Conservation (phyloP, 2,329 filamentous ascomycete genomes). For the Arachnomyces sp. region DNA sequence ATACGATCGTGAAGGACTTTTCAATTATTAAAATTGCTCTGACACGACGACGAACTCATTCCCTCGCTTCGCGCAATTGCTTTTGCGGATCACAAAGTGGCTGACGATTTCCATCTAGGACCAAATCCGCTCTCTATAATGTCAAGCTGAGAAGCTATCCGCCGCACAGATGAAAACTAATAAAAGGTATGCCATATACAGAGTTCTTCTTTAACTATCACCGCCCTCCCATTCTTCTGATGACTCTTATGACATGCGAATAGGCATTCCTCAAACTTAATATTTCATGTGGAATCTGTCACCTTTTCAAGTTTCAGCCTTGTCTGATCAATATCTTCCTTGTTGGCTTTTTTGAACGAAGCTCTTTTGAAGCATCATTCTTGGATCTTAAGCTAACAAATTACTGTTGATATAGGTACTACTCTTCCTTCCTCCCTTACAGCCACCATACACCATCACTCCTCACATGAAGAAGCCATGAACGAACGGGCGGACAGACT, state of each 20-base stretch:
- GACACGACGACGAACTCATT: constrained; percentile 24
- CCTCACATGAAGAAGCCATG: constrained; percentile 52
- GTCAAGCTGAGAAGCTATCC: not conserved
- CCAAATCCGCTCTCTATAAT: constrained; percentile 1
- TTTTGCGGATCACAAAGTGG: constrained; percentile 1
- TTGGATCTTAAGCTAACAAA: constrained; percentile 20
- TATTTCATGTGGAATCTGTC: constrained; percentile 57
- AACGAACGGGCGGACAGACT: constrained; percentile 65
- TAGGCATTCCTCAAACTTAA: constrained; percentile 65
- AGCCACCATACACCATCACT: constrained; percentile 9
- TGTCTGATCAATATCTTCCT: constrained; percentile 47
- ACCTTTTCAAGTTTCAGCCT: constrained; percentile 59
- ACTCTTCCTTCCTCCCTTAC: constrained; percentile 11
- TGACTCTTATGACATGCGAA: constrained; percentile 57
- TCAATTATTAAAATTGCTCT: constrained; percentile 51
- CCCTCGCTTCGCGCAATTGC: constrained; percentile 3
- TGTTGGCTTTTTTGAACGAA: constrained; percentile 13
- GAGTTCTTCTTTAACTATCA: constrained; percentile 8
- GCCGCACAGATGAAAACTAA: constrained; percentile 4
- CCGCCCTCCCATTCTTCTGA: constrained; percentile 41
- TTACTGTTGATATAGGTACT: constrained; percentile 24
- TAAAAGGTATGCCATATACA: constrained; percentile 38
- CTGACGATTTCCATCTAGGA: constrained; percentile 3
- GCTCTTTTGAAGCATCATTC: constrained; percentile 5
- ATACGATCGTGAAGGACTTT: constrained; percentile 47